Percentiles rank a stretch among this genome's conserved stretches.
phyloP scores from a whole-genome alignment of 345 rosid genomes.

The Syzygium grande region DNA sequence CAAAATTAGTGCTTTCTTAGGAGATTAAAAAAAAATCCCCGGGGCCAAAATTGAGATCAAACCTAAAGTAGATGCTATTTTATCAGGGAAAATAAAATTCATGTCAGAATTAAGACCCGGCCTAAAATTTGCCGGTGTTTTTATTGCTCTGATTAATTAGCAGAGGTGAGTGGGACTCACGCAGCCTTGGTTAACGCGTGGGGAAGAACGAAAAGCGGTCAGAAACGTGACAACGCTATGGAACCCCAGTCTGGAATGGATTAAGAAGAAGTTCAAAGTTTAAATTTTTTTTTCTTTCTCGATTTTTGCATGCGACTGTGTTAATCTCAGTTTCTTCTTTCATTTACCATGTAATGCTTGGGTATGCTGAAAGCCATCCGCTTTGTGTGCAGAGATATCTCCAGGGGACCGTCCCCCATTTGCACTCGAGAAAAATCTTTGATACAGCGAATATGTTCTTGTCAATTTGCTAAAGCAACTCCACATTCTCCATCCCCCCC shows the following conservation, averaged over 20 bases:
- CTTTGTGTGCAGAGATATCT: not conserved
- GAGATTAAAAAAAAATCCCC: not conserved
- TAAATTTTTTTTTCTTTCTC: not conserved
- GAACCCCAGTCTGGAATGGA: not conserved
- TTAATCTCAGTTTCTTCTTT: not conserved
- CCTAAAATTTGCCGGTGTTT: not conserved
- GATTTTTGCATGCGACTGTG: not conserved
- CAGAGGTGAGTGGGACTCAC: not conserved
- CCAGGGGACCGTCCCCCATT: not conserved
- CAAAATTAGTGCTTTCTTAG: not conserved
- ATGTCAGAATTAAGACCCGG: not conserved
- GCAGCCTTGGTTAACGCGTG: not conserved
- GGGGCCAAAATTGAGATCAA: not conserved
- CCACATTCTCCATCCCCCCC: not conserved
- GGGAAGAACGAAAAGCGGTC: not conserved
- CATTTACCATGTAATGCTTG: not conserved
- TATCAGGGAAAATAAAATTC: not conserved
- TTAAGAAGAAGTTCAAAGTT: not conserved
- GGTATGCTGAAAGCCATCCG: not conserved
- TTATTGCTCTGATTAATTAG: not conserved
- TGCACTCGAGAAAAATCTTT: not conserved
- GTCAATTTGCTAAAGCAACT: not conserved
- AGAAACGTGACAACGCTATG: not conserved
- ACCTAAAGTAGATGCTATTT: not conserved
- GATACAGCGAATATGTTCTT: not conserved